These are phyloP conservation scores for Isoetes taiwanensis DNA, from an alignment of 75 land plant genomes.

Conservation along the genomic window DNA sequence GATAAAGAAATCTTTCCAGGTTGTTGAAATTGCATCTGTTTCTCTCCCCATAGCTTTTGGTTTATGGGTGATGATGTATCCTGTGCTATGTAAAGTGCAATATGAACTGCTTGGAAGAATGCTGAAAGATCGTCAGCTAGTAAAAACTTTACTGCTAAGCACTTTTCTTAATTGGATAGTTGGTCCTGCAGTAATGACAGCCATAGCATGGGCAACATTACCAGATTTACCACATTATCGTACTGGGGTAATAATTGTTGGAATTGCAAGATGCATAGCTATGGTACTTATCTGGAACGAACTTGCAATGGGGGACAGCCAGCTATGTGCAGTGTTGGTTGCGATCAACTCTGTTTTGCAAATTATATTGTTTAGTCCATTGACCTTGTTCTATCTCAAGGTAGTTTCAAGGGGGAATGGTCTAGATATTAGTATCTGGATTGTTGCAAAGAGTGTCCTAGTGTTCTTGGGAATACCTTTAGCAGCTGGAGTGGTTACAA, in stretches of 20 bases:
- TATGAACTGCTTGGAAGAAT: slow-evolving; percentile 18
- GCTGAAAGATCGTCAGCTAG: slow-evolving; percentile 5
- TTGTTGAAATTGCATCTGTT: slow-evolving; percentile 19
- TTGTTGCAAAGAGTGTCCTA: slow-evolving; percentile 31
- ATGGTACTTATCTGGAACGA: slow-evolving; percentile 42
- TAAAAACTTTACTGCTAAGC: slow-evolving; percentile 9
- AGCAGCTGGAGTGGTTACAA: slow-evolving; percentile 23
- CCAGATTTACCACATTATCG: slow-evolving; percentile 30
- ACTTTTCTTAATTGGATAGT: slow-evolving; percentile 26
- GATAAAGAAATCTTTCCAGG: slow-evolving; percentile 18
- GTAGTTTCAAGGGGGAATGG: slow-evolving; percentile 17
- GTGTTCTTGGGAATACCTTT: slow-evolving; percentile 28
- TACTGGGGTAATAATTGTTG: slow-evolving; percentile 30
- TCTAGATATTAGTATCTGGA: slow-evolving; percentile 22
- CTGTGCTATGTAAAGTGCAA: slow-evolving; percentile 28
- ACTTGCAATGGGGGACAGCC: slow-evolving; percentile 23
- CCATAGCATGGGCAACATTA: slow-evolving; percentile 34
- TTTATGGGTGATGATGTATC: slow-evolving; percentile 38
- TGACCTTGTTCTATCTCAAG: slow-evolving; percentile 29
- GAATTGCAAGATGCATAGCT: slow-evolving; percentile 37
- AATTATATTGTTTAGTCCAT: slow-evolving; percentile 23
- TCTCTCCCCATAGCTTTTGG: slow-evolving; percentile 34
- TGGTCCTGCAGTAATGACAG: slow-evolving; percentile 33
- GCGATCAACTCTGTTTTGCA: slow-evolving; percentile 31
- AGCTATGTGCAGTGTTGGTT: slow-evolving; percentile 30